These are phyloP conservation scores for Metarhizium sp. DNA, from an alignment of 2,329 filamentous ascomycete species.

Conservation along the genomic window DNA sequence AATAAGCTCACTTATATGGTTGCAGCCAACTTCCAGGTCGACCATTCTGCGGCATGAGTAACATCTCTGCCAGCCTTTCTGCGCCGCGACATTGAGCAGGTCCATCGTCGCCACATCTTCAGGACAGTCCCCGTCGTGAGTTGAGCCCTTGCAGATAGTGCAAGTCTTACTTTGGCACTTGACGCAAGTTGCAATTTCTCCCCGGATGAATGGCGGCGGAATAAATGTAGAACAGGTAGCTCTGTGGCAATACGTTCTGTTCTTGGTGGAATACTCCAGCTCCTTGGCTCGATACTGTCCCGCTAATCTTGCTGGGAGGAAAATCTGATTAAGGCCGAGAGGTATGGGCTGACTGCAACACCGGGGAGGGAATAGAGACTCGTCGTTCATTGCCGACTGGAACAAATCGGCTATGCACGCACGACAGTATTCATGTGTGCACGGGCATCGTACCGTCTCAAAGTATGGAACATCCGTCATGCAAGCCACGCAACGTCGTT, in stretches of 20 bases:
- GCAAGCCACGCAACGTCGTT: conserved; percentile 1
- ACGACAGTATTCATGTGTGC: conserved; percentile 40
- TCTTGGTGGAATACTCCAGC: conserved; percentile 35
- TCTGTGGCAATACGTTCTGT: conserved; percentile 42
- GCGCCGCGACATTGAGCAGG: conserved; percentile 28
- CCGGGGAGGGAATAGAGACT: conserved; percentile 43
- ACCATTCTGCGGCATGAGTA: conserved; percentile 34
- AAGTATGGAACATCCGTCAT: not conserved
- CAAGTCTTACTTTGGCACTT: conserved; percentile 38
- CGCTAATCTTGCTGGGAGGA: conserved; percentile 27
- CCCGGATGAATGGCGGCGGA: conserved; percentile 17
- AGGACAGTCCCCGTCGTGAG: conserved; percentile 39
- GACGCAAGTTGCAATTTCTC: conserved; percentile 29
- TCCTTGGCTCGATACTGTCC: conserved; percentile 32
- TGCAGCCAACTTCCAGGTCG: conserved; percentile 40
- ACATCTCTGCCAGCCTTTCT: conserved; percentile 44
- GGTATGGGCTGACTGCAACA: conserved; percentile 39
- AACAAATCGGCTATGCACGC: conserved; percentile 38
- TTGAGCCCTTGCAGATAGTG: conserved; percentile 34
- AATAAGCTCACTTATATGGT: conserved; percentile 43
- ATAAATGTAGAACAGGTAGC: conserved; percentile 38
- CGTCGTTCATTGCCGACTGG: conserved; percentile 31
- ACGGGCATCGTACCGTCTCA: conserved; percentile 1
- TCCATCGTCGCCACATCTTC: conserved; percentile 29
- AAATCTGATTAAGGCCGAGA: conserved; percentile 19